These are phyloP conservation scores for Camptophora hylomeconis DNA, from an alignment of 2,329 filamentous ascomycete genomes.

Conservation along the genomic window DNA sequence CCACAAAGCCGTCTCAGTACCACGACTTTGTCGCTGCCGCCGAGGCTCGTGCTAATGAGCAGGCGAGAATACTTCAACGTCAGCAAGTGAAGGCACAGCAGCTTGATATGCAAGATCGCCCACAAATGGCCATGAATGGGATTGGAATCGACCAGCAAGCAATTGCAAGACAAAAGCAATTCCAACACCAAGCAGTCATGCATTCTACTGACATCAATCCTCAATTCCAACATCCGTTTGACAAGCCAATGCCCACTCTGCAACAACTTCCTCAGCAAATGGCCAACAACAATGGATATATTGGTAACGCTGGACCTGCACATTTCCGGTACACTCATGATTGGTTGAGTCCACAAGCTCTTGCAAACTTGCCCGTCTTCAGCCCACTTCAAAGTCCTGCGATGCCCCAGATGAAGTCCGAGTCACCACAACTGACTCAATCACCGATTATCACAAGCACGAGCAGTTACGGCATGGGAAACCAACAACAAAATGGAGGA, in stretches of 20 bases:
- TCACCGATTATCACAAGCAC: no score
- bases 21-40: conserved; percentile 13
- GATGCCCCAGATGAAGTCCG: conserved; percentile 4
- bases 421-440: conserved; percentile 3
- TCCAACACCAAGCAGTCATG: conserved; percentile 15
- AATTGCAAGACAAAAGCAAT: conserved; percentile 16
- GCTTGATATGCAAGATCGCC: conserved; percentile 5
- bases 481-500: no score
- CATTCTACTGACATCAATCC: no score
- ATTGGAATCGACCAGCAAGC: conserved; percentile 16
- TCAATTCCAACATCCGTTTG: conserved; percentile 6
- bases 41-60: conserved; percentile 16
- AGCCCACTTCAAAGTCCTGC: conserved; percentile 5
- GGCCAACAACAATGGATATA: conserved; percentile 5
- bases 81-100: conserved; percentile 14
- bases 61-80: conserved; percentile 17
- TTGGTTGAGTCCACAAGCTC: conserved; percentile 17
- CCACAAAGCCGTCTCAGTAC: conserved; percentile 11
- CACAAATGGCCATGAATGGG: conserved; percentile 1
- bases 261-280: conserved; percentile 7
- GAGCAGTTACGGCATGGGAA: no score
- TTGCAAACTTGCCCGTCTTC: no score
- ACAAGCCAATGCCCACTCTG: conserved; percentile 11
- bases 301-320: conserved; percentile 6
- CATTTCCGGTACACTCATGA: conserved; percentile 14